A percentile compares a stretch with the other conserved stretches of the same genome.
Conservation (phyloP, 2,329 filamentous ascomycete genomes). For the Volutella citrinella region DNA sequence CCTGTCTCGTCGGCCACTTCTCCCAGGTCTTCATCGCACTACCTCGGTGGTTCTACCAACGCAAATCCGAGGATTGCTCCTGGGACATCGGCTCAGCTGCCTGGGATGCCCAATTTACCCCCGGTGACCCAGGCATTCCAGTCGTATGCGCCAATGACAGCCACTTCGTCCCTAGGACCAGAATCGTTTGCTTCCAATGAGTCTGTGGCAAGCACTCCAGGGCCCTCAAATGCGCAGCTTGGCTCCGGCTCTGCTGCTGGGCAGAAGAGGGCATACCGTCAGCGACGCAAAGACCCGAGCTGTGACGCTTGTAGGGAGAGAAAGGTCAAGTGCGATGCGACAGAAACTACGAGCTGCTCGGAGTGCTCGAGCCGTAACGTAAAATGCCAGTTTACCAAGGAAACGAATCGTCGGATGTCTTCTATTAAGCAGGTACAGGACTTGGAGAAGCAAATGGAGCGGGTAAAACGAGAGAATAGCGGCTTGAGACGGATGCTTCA, state of each 20-base stretch:
- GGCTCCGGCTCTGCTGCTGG: no score
- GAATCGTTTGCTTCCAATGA: slow-evolving; percentile 60
- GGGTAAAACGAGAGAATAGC: slow-evolving; percentile 75
- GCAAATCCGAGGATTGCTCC: slow-evolving; percentile 48
- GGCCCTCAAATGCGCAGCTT: slow-evolving; percentile 33
- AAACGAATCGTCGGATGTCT: slow-evolving; percentile 97
- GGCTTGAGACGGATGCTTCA: slow-evolving; percentile 66
- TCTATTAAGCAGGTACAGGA: slow-evolving; percentile 99
- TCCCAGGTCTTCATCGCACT: slow-evolving; percentile 51
- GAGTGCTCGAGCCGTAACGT: slow-evolving; percentile 96
- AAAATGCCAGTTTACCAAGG: slow-evolving; percentile 98
- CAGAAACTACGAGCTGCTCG: slow-evolving; percentile 92
- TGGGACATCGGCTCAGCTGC: slow-evolving; percentile 48
- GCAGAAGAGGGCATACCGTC: slow-evolving; percentile 91
- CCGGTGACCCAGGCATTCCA: slow-evolving; percentile 49
- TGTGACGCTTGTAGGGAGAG: slow-evolving; percentile 94
- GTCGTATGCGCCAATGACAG: slow-evolving; percentile 50
- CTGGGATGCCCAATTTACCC: slow-evolving; percentile 50
- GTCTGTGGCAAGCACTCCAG: slow-evolving; percentile 54
- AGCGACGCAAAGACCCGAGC: slow-evolving; percentile 92
- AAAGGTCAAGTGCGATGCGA: slow-evolving; percentile 89
- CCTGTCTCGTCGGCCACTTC: slow-evolving; percentile 62
- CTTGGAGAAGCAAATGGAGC: slow-evolving; percentile 84
- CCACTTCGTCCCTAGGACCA: slow-evolving; percentile 50
- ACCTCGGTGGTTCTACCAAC: slow-evolving; percentile 51